Conservation (phyloP, 768 basidiomycete genomes). For the Lentinula sp. region DNA sequence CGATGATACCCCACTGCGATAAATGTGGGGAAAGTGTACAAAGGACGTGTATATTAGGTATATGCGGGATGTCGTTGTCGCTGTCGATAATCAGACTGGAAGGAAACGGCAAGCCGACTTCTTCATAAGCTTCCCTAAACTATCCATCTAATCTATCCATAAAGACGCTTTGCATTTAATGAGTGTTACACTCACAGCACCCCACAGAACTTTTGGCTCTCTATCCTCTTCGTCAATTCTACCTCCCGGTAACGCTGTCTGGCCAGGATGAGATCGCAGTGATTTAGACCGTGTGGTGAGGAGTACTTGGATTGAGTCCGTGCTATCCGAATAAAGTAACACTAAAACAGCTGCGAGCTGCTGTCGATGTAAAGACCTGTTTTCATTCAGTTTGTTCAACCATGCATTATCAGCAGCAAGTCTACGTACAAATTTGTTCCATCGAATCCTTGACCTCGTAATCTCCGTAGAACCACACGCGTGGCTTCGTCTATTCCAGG, state of each 20-base stretch:
- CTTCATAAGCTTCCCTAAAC: conserved; percentile 83
- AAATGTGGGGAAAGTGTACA: conserved; percentile 21
- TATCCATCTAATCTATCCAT: too few species aligned
- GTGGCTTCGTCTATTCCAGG: neutral
- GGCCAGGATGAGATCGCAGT: conserved; percentile 70
- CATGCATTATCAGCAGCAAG: conserved; percentile 1
- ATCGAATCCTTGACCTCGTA: conserved; percentile 25
- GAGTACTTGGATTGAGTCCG: conserved; percentile 53
- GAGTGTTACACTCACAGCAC: conserved; percentile 56
- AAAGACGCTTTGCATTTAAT: too few species aligned
- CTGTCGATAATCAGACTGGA: neutral
- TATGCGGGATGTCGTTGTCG: conserved; percentile 28
- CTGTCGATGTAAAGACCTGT: conserved; percentile 22
- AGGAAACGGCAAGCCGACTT: conserved; percentile 63
- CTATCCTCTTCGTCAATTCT: conserved; percentile 64
- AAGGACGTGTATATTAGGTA: conserved; percentile 42
- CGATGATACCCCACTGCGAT: conserved; percentile 62
- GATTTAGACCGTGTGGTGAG: conserved; percentile 81
- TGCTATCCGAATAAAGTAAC: conserved; percentile 54
- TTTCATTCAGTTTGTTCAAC: neutral
- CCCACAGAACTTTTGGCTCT: conserved; percentile 42
- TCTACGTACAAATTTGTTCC: conserved; percentile 48
- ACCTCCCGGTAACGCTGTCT: conserved; percentile 82
- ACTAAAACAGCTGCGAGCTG: conserved; percentile 72
- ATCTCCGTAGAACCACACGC: conserved; percentile 19